Percentiles rank a stretch among this genome's conserved stretches.
These are phyloP conservation scores for Nissolia schottii DNA, from an alignment of 306 rosid species.

Conservation along the genomic window DNA sequence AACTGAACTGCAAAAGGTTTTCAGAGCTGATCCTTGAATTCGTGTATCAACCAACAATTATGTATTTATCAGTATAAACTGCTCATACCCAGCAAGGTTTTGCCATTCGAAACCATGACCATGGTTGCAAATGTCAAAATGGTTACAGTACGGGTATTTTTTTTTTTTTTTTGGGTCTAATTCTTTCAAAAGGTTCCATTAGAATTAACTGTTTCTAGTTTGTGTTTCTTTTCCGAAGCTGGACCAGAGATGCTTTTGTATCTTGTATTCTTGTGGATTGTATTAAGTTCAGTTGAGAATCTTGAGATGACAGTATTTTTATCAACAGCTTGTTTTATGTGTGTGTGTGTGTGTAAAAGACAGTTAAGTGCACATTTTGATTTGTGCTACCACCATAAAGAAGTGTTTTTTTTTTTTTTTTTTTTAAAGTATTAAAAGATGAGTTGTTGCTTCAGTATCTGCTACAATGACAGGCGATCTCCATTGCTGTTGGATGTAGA, in stretches of 20 bases:
- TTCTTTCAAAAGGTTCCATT: background rate
- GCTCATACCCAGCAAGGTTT: background rate
- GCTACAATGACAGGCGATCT: background rate
- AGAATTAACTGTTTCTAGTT: background rate
- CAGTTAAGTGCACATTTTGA: background rate
- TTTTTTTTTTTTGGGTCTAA: background rate
- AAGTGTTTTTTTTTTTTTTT: background rate
- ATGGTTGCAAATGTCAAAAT: background rate
- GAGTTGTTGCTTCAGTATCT: background rate
- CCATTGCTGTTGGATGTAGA: background rate
- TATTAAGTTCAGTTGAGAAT: background rate
- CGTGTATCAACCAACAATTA: background rate
- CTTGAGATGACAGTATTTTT: background rate
- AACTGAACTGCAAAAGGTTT: conserved; percentile 28
- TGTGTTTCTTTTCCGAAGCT: background rate
- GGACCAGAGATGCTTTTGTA: background rate
- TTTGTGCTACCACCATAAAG: background rate
- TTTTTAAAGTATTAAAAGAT: background rate
- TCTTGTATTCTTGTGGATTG: background rate
- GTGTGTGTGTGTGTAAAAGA: no score
- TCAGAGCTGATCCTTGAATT: conserved; percentile 15
- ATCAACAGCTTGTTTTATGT: background rate
- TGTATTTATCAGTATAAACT: background rate
- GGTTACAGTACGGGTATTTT: background rate
- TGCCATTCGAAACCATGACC: background rate